Conservation (phyloP, 2,329 filamentous ascomycete species). For the Coniosporium tulheliwenetii region DNA sequence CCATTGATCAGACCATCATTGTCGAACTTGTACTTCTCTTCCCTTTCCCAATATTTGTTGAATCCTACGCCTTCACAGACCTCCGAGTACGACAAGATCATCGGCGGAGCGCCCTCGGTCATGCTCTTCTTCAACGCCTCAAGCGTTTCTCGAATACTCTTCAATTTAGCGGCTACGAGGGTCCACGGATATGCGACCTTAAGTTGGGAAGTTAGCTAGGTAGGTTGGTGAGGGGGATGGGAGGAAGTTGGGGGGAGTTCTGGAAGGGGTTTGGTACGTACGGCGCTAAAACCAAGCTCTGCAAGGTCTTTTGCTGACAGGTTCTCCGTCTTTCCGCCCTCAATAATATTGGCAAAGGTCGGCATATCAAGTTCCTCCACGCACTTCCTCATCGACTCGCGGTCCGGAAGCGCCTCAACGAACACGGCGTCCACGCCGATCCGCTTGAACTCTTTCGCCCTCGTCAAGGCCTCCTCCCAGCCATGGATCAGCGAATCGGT, state of each 20-base stretch:
- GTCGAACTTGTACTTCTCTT: conserved; percentile 10
- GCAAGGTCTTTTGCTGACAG: conserved; percentile 22
- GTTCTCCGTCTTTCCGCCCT: conserved; percentile 26
- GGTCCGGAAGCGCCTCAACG: conserved; percentile 18
- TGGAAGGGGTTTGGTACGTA: no score
- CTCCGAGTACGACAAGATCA: conserved; percentile 26
- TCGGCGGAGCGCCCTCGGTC: conserved; percentile 24
- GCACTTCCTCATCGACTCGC: conserved; percentile 23
- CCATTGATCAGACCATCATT: conserved; percentile 3
- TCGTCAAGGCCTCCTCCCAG: conserved; percentile 28
- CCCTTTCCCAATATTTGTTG: conserved; percentile 22
- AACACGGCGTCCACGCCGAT: conserved; percentile 32
- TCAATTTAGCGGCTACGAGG: conserved; percentile 27
- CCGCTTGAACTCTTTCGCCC: conserved; percentile 24
- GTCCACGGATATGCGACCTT: conserved; percentile 27
- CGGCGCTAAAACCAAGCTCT: conserved; percentile 23
- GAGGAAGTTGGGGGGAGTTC: no score
- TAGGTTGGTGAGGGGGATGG: no score
- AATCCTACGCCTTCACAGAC: conserved; percentile 27
- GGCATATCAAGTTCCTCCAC: conserved; percentile 22
- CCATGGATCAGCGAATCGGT: conserved; percentile 27
- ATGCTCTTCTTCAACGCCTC: conserved; percentile 27
- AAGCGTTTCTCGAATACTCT: conserved; percentile 21
- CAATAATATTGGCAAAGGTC: conserved; percentile 28
- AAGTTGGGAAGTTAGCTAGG: no score